Base-by-base conservation (phyloP, 2,329 filamentous ascomycete species). In the Fonsecaea erecta region DNA sequence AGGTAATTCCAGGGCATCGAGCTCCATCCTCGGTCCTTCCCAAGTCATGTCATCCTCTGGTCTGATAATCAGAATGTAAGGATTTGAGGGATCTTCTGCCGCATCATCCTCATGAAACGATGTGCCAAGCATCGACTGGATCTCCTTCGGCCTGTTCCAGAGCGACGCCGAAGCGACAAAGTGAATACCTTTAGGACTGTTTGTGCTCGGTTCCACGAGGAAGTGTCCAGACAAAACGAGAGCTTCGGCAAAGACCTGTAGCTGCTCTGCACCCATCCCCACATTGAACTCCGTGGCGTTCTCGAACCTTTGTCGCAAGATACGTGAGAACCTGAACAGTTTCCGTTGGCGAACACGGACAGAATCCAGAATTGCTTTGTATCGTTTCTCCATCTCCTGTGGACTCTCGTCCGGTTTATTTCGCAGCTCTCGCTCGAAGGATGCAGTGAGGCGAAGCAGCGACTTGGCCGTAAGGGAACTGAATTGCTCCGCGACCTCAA, bases 401-500 rank as follows among this genome's bases (percentile, higher is more conserved):
- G 89, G 87, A 63, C 89, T 90, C 78, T 98, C 93, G 71, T 93
- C 92, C 1, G 91, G 89, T 71, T 92, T 90, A 62, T 90, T 86
- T 70, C 94, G 90, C 57, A 98, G 83, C 77, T 99, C 95, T 72
- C 89, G 89, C 76, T 98, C 95, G 72, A 98, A 99, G 18, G 95
- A 95, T 67, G 89, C 85, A 74, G 92, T 96, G 60, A 99, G 83
- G 56, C 95, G 90, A 71, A 90, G 90, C 66, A 98, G 84, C 8
- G 94, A 93, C 78, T 97, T 98, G 74, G 92, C 93, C 1, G 95
- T 98, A 68, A 99, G 84, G 28, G 92, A 92, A 76, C 86, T 85
- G 77, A 99, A 99, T 76, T 99, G 95, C 80, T 98, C 95, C 1
- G 95, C 95, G 48, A 98, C 95, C 79, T 98, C 94, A 46, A 98